Conservation (phyloP, 163 green algal genomes). For the Trebouxia gelatinosa region DNA sequence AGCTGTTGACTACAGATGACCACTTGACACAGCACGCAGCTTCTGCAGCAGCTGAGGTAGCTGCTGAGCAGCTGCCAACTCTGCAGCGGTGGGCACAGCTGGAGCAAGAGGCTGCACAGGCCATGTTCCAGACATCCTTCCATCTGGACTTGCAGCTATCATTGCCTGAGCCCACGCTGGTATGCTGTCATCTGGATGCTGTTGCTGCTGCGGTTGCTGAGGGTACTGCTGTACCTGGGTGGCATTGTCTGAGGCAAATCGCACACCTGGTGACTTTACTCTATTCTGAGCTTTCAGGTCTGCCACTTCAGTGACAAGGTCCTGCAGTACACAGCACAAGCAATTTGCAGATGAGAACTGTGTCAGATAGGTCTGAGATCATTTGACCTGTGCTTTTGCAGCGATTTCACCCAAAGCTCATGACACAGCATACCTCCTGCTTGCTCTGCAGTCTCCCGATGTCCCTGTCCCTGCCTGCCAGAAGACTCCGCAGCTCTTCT, state of each 20-base stretch:
- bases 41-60: conserved; percentile 46
- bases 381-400: no score
- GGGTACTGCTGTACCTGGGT: conserved; percentile 4
- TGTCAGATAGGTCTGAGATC: no score
- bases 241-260: background rate
- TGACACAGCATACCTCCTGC: background rate
- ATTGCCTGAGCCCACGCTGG: conserved; percentile 5
- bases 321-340: background rate
- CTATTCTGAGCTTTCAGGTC: conserved; percentile 3
- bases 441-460: conserved; percentile 27
- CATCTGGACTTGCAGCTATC: no score
- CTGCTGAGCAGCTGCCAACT: background rate
- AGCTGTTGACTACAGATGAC: background rate
- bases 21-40: conserved; percentile 22
- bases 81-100: no score
- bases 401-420: no score
- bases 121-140: no score
- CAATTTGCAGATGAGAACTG: background rate
- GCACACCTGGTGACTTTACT: background rate
- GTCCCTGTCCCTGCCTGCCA: conserved; percentile 14
- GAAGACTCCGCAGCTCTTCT: conserved; percentile 11
- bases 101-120: no score
- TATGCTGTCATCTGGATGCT: conserved; percentile 20
- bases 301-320: background rate
- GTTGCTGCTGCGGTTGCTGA: conserved; percentile 1